Conservation (phyloP, 805 yeast genomes). For the Kurtzmaniella fragi region DNA sequence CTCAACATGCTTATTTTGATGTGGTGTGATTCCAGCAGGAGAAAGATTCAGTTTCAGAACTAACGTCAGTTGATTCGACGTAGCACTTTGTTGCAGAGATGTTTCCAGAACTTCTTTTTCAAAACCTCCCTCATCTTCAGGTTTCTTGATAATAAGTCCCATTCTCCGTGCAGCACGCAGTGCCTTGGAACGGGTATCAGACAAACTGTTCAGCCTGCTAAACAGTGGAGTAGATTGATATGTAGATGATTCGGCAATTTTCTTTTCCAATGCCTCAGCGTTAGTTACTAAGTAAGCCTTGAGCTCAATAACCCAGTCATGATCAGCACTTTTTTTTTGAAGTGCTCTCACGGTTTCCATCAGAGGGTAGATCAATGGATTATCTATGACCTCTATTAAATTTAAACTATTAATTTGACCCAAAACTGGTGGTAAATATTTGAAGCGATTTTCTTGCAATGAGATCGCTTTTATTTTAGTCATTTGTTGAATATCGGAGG, state of each 20-base stretch:
- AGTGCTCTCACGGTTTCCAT: constrained; percentile 24
- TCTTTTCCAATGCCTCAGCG: constrained; percentile 23
- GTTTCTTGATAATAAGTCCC: constrained; percentile 61
- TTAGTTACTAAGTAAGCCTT: constrained; percentile 35
- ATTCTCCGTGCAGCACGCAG: constrained; percentile 69
- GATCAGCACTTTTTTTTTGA: constrained; percentile 32
- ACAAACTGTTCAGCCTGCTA: constrained; percentile 24
- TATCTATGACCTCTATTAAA: constrained; percentile 56
- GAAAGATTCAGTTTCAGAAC: too few species aligned
- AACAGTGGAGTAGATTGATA: constrained; percentile 12
- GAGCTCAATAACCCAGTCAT: constrained; percentile 42
- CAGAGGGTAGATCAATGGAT: constrained; percentile 54
- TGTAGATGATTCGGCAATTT: constrained; percentile 14
- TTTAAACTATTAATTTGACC: constrained; percentile 48
- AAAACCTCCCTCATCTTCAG: constrained; percentile 15
- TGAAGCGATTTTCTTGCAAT: constrained; percentile 53
- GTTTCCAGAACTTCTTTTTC: constrained; percentile 4
- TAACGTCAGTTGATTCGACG: too few species aligned
- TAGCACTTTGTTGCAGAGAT: too few species aligned
- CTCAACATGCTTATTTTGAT: too few species aligned
- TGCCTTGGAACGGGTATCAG: constrained; percentile 41
- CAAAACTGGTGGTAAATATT: constrained; percentile 49
- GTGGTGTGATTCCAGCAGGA: too few species aligned
- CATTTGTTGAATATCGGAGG: constrained; percentile 38
- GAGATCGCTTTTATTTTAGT: constrained; percentile 52